Conservation (phyloP, 305 asterid genomes). For the Solanum hybrid region DNA sequence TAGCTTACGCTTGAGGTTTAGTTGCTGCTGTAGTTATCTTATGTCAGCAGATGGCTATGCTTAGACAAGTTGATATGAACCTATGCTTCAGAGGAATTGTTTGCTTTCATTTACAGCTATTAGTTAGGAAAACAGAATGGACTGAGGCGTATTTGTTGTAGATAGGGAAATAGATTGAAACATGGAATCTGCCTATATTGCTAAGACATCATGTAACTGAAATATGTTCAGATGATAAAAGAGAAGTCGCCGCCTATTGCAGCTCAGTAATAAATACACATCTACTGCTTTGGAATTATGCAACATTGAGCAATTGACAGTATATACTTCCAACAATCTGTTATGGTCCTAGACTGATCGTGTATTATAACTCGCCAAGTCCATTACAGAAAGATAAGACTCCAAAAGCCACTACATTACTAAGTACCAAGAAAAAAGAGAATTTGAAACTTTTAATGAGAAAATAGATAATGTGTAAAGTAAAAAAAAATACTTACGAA, state of each 20-base stretch:
- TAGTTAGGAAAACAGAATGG: neutral
- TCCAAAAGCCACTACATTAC: neutral
- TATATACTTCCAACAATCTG: neutral
- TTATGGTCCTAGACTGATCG: neutral
- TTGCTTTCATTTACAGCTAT: neutral
- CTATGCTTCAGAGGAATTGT: neutral
- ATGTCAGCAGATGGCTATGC: neutral
- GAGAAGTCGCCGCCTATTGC: neutral
- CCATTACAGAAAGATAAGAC: neutral
- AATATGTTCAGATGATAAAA: neutral
- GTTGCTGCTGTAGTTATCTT: neutral
- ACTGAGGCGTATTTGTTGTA: neutral
- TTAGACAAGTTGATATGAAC: neutral
- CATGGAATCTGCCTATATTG: neutral
- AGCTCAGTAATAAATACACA: neutral
- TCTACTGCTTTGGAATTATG: neutral
- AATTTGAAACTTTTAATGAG: neutral
- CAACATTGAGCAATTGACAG: neutral
- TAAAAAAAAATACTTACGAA: constrained; percentile 58
- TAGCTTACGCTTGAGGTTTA: neutral
- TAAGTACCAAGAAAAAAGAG: neutral
- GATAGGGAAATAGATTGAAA: neutral
- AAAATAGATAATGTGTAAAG: neutral
- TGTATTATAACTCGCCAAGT: neutral
- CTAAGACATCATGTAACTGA: neutral